Evolutionary conservation across 2,329 filamentous ascomycete species (phyloP).

Genomic region (Epichloe typhina): DNA sequence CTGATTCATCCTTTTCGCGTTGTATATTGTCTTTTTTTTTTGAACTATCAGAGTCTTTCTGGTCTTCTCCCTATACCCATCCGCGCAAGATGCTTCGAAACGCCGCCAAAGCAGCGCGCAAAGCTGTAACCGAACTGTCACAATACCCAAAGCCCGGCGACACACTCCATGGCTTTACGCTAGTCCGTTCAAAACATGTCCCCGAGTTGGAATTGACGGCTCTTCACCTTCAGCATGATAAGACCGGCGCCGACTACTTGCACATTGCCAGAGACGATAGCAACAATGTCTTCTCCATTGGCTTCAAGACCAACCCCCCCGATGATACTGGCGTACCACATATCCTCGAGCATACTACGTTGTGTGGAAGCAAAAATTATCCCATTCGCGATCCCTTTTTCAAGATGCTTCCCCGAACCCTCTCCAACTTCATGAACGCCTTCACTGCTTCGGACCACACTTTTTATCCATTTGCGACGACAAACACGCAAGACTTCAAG

Average conservation of each 20-base stretch:
- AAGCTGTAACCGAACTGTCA: conserved; percentile 62
- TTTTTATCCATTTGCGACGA: conserved; percentile 95
- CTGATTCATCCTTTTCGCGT: not conserved
- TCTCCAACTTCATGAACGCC: conserved; percentile 99
- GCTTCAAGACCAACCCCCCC: conserved; percentile 97
- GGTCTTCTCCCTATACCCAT: not conserved
- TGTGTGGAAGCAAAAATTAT: conserved; percentile 94
- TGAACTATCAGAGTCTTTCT: not conserved
- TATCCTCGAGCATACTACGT: conserved; percentile 92
- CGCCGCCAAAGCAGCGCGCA: conserved; percentile 37
- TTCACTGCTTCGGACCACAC: conserved; percentile 95
- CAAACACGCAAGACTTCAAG: conserved; percentile 86
- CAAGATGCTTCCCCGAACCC: conserved; percentile 97
- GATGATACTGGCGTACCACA: conserved; percentile 94
- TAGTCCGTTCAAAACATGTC: conserved; percentile 80
- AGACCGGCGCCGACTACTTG: conserved; percentile 89
- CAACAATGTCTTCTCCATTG: conserved; percentile 99
- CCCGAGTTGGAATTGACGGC: conserved; percentile 89
- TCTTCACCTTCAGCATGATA: conserved; percentile 80
- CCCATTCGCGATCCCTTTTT: conserved; percentile 99
- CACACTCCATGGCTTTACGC: conserved; percentile 84
- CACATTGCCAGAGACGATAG: conserved; percentile 90
- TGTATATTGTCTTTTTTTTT: not conserved
- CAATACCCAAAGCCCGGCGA: conserved; percentile 69
- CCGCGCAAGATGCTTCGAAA: conserved; percentile 35